phyloP scores from a whole-genome alignment of 805 yeast species.

The Ogataea nakhonphanomensis region DNA sequence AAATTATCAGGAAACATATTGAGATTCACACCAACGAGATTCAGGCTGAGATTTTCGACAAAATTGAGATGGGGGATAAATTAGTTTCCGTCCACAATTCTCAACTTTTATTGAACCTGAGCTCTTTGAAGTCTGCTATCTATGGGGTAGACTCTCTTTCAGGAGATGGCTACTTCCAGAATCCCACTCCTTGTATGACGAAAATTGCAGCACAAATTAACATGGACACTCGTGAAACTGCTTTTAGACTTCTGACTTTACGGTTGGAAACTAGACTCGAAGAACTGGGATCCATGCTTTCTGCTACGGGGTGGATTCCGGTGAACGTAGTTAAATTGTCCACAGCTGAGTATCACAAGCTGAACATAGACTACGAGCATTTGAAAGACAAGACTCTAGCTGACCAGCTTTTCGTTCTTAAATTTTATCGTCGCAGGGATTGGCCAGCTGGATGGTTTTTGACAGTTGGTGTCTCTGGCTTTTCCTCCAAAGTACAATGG shows the following conservation, averaged over 20 bases:
- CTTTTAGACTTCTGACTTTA: constrained; percentile 40
- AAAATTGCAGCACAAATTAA: constrained; percentile 33
- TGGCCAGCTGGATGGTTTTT: constrained; percentile 61
- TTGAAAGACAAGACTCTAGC: constrained; percentile 23
- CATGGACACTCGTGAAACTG: constrained; percentile 24
- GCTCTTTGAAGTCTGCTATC: constrained; percentile 28
- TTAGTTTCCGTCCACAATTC: constrained; percentile 26
- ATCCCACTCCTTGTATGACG: constrained; percentile 40
- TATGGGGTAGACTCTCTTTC: constrained; percentile 34
- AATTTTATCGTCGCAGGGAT: constrained; percentile 44
- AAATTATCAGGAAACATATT: constrained; percentile 40
- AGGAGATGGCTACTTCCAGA: constrained; percentile 44
- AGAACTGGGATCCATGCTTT: constrained; percentile 53
- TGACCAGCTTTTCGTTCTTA: constrained; percentile 23
- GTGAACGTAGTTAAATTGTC: constrained; percentile 51
- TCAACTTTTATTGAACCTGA: constrained; percentile 28
- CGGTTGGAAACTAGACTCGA: constrained; percentile 46
- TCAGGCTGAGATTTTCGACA: constrained; percentile 28
- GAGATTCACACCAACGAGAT: constrained; percentile 34
- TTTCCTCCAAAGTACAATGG: constrained; percentile 40
- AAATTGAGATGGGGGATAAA: constrained; percentile 29
- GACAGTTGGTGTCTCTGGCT: constrained; percentile 36
- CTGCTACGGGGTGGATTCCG: constrained; percentile 68
- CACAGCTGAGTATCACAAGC: constrained; percentile 43
- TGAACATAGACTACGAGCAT: constrained; percentile 34